phyloP scores from a whole-genome alignment of 331 rosid species.

The Acacia pycnantha region DNA sequence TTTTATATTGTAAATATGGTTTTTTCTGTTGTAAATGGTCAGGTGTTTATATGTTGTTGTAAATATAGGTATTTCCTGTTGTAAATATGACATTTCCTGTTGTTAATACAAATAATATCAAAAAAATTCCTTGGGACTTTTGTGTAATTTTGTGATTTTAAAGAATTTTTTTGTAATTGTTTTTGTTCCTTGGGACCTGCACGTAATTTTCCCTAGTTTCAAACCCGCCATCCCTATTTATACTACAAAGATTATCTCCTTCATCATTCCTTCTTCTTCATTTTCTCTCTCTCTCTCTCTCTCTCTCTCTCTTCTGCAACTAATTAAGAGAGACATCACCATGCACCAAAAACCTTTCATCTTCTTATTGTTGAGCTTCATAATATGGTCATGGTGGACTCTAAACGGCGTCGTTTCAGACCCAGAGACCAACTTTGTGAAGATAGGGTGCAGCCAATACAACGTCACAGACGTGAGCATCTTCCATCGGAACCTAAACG shows the following conservation, averaged over 20 bases:
- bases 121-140: too few relatives aligned
- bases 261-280: not conserved
- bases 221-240: not conserved
- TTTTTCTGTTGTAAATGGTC: too few relatives aligned
- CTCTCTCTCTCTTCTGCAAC: not conserved
- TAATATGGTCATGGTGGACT: not conserved
- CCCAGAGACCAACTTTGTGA: not conserved
- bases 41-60: too few relatives aligned
- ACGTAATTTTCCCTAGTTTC: too few relatives aligned
- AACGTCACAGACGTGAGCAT: not conserved
- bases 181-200: too few relatives aligned
- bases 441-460: not conserved
- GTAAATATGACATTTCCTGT: too few relatives aligned
- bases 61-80: too few relatives aligned
- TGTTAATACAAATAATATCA: too few relatives aligned
- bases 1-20: too few relatives aligned
- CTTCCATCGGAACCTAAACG: slow-evolving; percentile 31
- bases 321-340: not conserved
- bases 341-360: not conserved
- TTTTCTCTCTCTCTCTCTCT: not conserved
- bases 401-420: not conserved
- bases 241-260: not conserved
- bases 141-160: too few relatives aligned
- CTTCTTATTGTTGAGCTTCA: not conserved
- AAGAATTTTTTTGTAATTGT: too few relatives aligned